Conservation (phyloP, 192 early-diverging fungal genomes). For the Coemansia sp. region DNA sequence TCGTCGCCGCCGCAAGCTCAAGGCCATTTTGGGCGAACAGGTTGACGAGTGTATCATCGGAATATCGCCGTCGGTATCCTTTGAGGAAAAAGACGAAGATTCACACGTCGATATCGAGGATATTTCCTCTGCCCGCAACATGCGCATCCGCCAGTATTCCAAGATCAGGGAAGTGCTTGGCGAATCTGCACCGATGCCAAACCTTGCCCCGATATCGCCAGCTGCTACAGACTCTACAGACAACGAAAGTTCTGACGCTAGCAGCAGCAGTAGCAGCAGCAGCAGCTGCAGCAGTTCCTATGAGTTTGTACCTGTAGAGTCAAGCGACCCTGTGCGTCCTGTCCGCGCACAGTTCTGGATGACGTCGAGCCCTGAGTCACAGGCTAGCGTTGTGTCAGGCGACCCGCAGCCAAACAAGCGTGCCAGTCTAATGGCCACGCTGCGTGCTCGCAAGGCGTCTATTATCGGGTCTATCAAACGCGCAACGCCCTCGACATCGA, state of each 20-base stretch:
- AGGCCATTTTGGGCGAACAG: constrained; percentile 63
- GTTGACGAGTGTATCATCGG: constrained; percentile 55
- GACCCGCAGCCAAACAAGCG: constrained; percentile 21
- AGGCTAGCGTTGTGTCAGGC: constrained; percentile 21
- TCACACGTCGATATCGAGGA: background rate
- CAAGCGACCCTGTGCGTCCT: background rate
- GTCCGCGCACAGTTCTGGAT: constrained; percentile 51
- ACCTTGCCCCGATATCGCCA: background rate
- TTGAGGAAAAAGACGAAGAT: background rate
- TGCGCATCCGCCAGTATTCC: constrained; percentile 28
- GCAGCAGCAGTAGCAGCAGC: background rate
- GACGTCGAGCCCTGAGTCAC: constrained; percentile 43
- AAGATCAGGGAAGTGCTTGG: constrained; percentile 45
- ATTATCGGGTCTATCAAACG: constrained; percentile 49
- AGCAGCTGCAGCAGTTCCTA: constrained; percentile 20
- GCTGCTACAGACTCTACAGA: background rate
- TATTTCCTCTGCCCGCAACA: background rate
- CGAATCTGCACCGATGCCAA: constrained; percentile 25
- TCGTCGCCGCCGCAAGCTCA: constrained; percentile 64
- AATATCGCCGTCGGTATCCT: constrained; percentile 4
- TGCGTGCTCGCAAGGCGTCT: constrained; percentile 39
- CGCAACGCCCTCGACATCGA: constrained; percentile 19
- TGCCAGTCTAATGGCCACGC: constrained; percentile 25
- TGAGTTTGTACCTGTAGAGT: constrained; percentile 27
- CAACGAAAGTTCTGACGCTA: background rate